A percentile compares a stretch with the other conserved stretches of the same genome.
These are phyloP conservation scores for Teratosphaeria zuluensis DNA, from an alignment of 2,329 filamentous ascomycete species.

Conservation along the genomic window DNA sequence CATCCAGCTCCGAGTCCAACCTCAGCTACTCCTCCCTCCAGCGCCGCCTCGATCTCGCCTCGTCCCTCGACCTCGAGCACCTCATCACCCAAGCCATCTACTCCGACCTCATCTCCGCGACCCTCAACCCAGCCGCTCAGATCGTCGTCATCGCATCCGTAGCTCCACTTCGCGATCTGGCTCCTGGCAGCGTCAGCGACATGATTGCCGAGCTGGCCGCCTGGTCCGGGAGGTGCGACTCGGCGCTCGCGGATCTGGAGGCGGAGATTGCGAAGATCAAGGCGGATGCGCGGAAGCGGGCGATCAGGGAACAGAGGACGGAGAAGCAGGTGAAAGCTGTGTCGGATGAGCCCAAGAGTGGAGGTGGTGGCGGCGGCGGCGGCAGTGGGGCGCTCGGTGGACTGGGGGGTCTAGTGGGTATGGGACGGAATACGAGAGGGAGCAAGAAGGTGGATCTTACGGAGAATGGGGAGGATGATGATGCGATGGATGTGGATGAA, in stretches of 20 bases:
- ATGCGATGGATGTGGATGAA: conserved; percentile 27
- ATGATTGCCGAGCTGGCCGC: conserved; percentile 59
- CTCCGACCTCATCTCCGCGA: conserved; percentile 68
- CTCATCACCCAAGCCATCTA: conserved; percentile 84
- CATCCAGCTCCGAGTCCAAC: conserved; percentile 37
- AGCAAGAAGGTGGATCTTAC: conserved; percentile 4
- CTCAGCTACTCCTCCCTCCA: conserved; percentile 67
- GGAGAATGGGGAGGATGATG: conserved; percentile 18
- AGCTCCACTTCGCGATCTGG: conserved; percentile 76
- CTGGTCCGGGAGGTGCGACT: conserved; percentile 72
- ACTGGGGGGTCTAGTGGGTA: conserved; percentile 6
- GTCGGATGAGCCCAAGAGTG: conserved; percentile 14
- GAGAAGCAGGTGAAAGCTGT: conserved; percentile 29
- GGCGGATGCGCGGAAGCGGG: conserved; percentile 29
- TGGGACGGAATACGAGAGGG: conserved; percentile 8
- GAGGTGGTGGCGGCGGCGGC: conserved; percentile 4
- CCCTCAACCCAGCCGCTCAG: conserved; percentile 68
- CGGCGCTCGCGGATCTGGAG: conserved; percentile 66
- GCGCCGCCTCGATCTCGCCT: conserved; percentile 54
- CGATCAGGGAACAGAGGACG: conserved; percentile 34
- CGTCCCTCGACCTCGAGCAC: conserved; percentile 65
- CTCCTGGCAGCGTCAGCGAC: conserved; percentile 58
- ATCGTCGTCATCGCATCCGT: conserved; percentile 70
- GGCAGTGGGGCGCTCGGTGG: conserved; percentile 1
- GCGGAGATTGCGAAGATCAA: conserved; percentile 61